These are phyloP conservation scores for Gymnopilus junonius DNA, from an alignment of 768 basidiomycete genomes.

Conservation along the genomic window DNA sequence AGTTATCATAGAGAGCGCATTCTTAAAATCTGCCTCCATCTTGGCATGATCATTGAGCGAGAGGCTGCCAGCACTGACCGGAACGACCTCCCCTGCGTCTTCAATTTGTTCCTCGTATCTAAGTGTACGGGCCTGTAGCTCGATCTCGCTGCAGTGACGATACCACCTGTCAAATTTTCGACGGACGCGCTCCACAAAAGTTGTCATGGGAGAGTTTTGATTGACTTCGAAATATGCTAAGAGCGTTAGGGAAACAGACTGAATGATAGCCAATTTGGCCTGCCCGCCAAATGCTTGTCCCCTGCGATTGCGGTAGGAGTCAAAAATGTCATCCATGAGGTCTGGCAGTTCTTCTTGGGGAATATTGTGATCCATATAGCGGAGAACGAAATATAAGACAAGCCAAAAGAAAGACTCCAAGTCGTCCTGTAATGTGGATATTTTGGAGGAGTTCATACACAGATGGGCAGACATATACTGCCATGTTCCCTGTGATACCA, in stretches of 20 bases:
- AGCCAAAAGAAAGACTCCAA: constrained; percentile 33
- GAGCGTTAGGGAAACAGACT: too few species aligned
- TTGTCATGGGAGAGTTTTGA: too few species aligned
- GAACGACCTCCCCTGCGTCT: neutral
- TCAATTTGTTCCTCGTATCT: neutral
- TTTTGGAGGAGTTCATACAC: constrained; percentile 16
- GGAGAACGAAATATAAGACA: constrained; percentile 6
- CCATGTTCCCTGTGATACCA: constrained; percentile 41
- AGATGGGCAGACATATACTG: constrained; percentile 32
- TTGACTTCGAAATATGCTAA: too few species aligned
- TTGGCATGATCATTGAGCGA: neutral
- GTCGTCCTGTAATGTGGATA: constrained; percentile 31
- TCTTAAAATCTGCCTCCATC: neutral
- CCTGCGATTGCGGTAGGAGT: too few species aligned
- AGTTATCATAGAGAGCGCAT: neutral
- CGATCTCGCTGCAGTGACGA: neutral
- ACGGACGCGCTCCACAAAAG: too few species aligned
- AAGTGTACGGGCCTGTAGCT: neutral
- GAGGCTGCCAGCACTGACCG: neutral
- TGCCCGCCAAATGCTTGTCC: too few species aligned
- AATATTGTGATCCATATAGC: neutral
- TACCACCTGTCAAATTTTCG: neutral
- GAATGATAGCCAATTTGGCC: too few species aligned
- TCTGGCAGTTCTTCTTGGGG: neutral
- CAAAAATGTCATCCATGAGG: neutral